These are phyloP conservation scores for Lycium ferocissimum DNA, from an alignment of 257 asterid species.

Conservation along the genomic window DNA sequence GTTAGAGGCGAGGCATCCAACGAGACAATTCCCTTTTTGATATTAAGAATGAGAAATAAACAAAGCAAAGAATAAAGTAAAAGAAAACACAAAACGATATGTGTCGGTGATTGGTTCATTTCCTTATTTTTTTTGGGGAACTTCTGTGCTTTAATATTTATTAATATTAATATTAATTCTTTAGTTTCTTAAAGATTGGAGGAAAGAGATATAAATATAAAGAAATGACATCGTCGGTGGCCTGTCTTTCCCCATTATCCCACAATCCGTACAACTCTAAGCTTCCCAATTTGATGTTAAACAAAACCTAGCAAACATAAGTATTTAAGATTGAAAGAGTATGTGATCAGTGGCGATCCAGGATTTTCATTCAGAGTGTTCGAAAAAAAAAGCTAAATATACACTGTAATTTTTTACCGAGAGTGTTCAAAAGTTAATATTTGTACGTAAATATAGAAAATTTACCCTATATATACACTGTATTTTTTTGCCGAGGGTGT, in stretches of 20 bases:
- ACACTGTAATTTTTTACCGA: too few species aligned
- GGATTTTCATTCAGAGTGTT: too few species aligned
- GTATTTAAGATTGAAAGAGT: neutral
- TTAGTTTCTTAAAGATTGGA: neutral
- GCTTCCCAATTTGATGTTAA: neutral
- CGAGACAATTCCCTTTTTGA: neutral
- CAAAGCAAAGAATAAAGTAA: conserved; percentile 35
- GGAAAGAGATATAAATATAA: neutral
- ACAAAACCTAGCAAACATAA: neutral
- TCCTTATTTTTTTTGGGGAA: neutral
- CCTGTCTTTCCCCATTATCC: neutral
- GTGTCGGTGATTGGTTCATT: conserved; percentile 42
- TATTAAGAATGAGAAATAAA: conserved; percentile 23
- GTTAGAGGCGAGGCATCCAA: neutral
- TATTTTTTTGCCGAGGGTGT: too few species aligned
- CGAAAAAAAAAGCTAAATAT: too few species aligned
- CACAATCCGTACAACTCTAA: neutral
- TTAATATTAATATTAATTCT: neutral
- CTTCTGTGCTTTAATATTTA: neutral
- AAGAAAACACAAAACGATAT: conserved; percentile 22
- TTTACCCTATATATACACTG: too few species aligned
- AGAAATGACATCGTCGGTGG: neutral
- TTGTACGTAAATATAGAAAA: too few species aligned
- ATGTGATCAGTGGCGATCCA: too few species aligned
- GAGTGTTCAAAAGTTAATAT: too few species aligned